phyloP scores from a whole-genome alignment of 2,329 filamentous ascomycete species.

The Fusarium sp. region DNA sequence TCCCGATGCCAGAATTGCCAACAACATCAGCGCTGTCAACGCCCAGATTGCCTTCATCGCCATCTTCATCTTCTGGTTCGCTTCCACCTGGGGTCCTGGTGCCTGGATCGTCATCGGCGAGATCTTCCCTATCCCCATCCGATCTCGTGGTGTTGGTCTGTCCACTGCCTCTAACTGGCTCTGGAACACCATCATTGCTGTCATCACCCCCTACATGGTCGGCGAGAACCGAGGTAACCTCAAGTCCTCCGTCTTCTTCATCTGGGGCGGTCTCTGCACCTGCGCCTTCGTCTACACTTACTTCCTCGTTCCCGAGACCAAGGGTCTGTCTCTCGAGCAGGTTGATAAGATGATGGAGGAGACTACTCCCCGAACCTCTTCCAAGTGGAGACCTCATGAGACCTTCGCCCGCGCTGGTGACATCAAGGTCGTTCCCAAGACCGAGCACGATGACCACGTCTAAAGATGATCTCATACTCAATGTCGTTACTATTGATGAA shows the following conservation, averaged over 20 bases:
- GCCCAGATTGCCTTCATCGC: slow-evolving; percentile 88
- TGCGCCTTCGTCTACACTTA: slow-evolving; percentile 73
- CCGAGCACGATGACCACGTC: slow-evolving; percentile 50
- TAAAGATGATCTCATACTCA: slow-evolving; percentile 36
- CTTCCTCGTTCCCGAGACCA: slow-evolving; percentile 80
- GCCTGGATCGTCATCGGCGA: slow-evolving; percentile 89
- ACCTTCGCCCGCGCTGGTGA: slow-evolving; percentile 70
- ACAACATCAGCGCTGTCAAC: slow-evolving; percentile 65
- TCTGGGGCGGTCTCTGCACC: slow-evolving; percentile 78
- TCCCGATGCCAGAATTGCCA: slow-evolving; percentile 55
- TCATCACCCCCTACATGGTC: slow-evolving; percentile 78
- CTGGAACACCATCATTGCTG: slow-evolving; percentile 80
- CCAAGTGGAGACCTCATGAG: slow-evolving; percentile 78
- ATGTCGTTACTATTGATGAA: slow-evolving; percentile 10
- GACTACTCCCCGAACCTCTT: slow-evolving; percentile 79
- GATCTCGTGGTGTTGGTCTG: slow-evolving; percentile 86
- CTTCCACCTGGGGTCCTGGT: slow-evolving; percentile 87
- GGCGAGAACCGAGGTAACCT: slow-evolving; percentile 57
- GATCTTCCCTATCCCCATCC: slow-evolving; percentile 90
- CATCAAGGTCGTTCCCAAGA: slow-evolving; percentile 46
- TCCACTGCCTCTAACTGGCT: slow-evolving; percentile 75
- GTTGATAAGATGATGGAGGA: slow-evolving; percentile 92
- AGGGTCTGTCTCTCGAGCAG: slow-evolving; percentile 82
- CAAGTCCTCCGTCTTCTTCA: slow-evolving; percentile 78
- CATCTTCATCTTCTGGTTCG: slow-evolving; percentile 95